phyloP scores from a whole-genome alignment of 768 basidiomycete species.

The Exsudoporus frostii region DNA sequence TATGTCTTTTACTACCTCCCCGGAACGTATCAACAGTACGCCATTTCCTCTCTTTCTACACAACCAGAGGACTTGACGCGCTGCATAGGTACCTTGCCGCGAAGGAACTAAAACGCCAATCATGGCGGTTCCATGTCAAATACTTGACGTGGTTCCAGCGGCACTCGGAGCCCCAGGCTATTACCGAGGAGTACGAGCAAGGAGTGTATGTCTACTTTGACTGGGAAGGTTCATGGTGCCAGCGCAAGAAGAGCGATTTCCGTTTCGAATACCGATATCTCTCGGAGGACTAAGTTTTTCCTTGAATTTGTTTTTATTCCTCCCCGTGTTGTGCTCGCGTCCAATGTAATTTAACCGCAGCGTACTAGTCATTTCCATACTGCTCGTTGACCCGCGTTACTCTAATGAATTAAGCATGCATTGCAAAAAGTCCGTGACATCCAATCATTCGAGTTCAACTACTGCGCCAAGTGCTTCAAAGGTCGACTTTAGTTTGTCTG shows the following conservation, averaged over 20 bases:
- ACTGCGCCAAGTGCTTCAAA: slow-evolving; percentile 88
- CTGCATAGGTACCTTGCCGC: slow-evolving; percentile 82
- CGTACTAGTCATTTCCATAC: slow-evolving; percentile 16
- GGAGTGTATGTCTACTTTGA: slow-evolving; percentile 99
- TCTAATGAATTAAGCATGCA: slow-evolving; percentile 18
- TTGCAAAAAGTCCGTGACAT: slow-evolving; percentile 5
- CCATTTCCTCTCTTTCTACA: not conserved
- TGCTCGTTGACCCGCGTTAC: slow-evolving; percentile 11
- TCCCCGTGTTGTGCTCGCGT: slow-evolving; percentile 11
- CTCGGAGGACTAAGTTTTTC: slow-evolving; percentile 60
- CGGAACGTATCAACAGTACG: slow-evolving; percentile 94
- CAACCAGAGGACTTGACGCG: not conserved
- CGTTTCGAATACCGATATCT: slow-evolving; percentile 95
- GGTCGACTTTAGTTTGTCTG: slow-evolving; percentile 91
- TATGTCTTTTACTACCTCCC: slow-evolving; percentile 98
- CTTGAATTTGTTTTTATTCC: slow-evolving; percentile 1
- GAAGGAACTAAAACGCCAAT: slow-evolving; percentile 94
- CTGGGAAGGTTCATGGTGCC: slow-evolving; percentile 99
- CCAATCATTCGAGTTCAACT: slow-evolving; percentile 71
- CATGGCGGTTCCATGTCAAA: slow-evolving; percentile 99
- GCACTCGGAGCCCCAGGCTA: slow-evolving; percentile 95
- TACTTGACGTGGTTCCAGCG: slow-evolving; percentile 99
- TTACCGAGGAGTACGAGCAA: slow-evolving; percentile 99
- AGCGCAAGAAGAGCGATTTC: slow-evolving; percentile 97
- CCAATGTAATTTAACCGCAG: slow-evolving; percentile 27